Evolutionary conservation across 495 filamentous ascomycete genomes (phyloP), one percentile per base, ranked within the genome.

Genomic region (Xylaria palmicola): DNA sequence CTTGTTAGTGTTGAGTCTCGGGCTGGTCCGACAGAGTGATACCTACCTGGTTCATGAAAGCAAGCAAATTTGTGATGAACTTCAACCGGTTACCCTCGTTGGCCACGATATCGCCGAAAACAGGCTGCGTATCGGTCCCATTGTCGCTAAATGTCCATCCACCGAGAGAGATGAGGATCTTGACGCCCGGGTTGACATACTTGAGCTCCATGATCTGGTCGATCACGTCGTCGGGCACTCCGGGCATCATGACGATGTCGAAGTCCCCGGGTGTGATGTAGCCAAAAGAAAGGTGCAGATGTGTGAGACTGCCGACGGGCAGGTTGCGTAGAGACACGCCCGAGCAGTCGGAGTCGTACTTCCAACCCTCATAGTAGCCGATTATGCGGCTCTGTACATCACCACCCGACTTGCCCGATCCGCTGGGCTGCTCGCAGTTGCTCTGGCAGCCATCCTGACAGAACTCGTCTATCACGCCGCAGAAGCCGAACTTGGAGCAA

Each of bases 101-200:
- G 19, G n/a, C 22, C n/a, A 22, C n/a, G 6, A 44, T 19, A 24
- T 75, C 56, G 43, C 65, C 61, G 40, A 75, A 80, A 3, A 78
- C 52, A 2, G 69, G 64, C 55, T 76, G 70, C 3, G 72, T 75
- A 2, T 60, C 49, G 2, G 74, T 74, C 15, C 59, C 72, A 43
- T 70, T 66, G 63, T 82, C 76, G 47, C 59, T 75, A 55, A 79
- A 77, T 0, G 70, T 64, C 77, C 77, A 82, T 10, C 81, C 81
- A 27, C 81, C 81, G 26, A 83, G 30, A n/a, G 69, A 45, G 15
- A 81, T 57, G 24, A 53, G 71, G 10, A 74, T 61, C 61, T 79
- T 62, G 1, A 81, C 62, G 4, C 64, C 68, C 0, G 60, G 48
- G 22, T 75, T 68, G 7, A 68, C 32, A 26, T 56, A 4, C 17